Percentiles rank a stretch among this genome's conserved stretches.
Conservation (phyloP, 2,329 filamentous ascomycete species). For the Ascochyta rabiei region DNA sequence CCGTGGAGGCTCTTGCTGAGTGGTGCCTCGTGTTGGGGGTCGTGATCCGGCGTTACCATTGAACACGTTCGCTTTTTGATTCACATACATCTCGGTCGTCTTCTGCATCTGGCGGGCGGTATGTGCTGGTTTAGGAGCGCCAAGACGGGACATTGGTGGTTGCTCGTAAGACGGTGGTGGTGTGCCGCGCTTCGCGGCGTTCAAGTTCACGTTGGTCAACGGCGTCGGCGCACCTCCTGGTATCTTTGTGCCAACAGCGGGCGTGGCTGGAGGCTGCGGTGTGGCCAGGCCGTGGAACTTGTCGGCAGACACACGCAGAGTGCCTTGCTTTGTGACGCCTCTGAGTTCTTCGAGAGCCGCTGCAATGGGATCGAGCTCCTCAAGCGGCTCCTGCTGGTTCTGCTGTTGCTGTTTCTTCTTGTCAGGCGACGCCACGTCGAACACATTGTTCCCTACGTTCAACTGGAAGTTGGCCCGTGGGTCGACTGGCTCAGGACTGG, state of each 20-base stretch:
- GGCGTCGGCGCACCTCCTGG: conserved; percentile 53
- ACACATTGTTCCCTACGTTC: conserved; percentile 94
- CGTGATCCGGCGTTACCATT: conserved; percentile 56
- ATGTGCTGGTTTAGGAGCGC: conserved; percentile 87
- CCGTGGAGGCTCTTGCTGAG: conserved; percentile 51
- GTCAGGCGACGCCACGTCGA: conserved; percentile 84
- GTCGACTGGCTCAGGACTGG: conserved; percentile 79
- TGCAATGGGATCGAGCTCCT: conserved; percentile 86
- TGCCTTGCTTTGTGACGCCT: conserved; percentile 80
- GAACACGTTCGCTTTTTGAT: conserved; percentile 83
- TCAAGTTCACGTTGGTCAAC: conserved; percentile 52
- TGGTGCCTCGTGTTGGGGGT: conserved; percentile 62
- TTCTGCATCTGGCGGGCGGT: conserved; percentile 96
- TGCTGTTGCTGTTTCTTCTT: conserved; percentile 55
- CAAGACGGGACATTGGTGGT: conserved; percentile 73
- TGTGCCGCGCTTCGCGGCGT: conserved; percentile 70
- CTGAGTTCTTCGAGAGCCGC: conserved; percentile 91
- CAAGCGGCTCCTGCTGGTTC: conserved; percentile 50
- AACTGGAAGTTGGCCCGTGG: conserved; percentile 91
- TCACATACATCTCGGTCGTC: conserved; percentile 85
- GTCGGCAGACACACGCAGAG: conserved; percentile 88
- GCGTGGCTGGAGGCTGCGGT: conserved; percentile 62
- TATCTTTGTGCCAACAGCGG: conserved; percentile 47
- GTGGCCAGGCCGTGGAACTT: conserved; percentile 92
- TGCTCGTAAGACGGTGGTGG: conserved; percentile 85